Conservation (phyloP, 2,329 filamentous ascomycete genomes). For the Pseudogymnoascus sp. region DNA sequence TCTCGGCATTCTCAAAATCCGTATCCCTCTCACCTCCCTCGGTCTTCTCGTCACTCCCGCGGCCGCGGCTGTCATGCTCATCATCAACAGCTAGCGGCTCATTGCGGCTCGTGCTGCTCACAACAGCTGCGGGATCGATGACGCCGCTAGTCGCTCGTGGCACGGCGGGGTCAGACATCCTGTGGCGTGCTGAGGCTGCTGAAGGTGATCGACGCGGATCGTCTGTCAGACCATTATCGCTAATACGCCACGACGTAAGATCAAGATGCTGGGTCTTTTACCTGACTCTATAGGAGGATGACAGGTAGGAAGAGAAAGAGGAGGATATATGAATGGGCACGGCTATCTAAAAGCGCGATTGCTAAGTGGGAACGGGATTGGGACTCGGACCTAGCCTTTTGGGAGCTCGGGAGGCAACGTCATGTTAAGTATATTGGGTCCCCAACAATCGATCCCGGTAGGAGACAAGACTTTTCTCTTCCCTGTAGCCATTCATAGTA, state of each 20-base stretch:
- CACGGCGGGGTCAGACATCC: neutral
- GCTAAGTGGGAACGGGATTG: conserved; percentile 3
- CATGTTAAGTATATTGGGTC: neutral
- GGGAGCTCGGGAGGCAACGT: neutral
- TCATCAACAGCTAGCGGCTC: conserved; percentile 15
- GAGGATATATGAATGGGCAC: neutral
- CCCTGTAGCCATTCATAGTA: neutral
- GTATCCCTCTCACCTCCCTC: conserved; percentile 22
- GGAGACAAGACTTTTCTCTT: neutral
- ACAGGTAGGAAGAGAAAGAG: neutral
- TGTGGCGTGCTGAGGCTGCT: conserved; percentile 3
- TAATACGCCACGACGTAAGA: neutral
- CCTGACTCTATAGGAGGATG: neutral
- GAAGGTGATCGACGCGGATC: neutral
- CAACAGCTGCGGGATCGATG: conserved; percentile 12
- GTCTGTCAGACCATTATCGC: conserved; percentile 5
- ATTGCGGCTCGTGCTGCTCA: conserved; percentile 13
- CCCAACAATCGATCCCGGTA: neutral
- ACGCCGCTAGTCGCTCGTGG: neutral
- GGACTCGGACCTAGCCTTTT: neutral
- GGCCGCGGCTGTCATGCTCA: conserved; percentile 15
- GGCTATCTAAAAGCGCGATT: neutral
- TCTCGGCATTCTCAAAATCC: conserved; percentile 16
- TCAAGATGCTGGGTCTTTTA: neutral
- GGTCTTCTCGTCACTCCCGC: conserved; percentile 18